phyloP scores from a whole-genome alignment of 352 stramenopile species.

The Phytophthora aleatoria region DNA sequence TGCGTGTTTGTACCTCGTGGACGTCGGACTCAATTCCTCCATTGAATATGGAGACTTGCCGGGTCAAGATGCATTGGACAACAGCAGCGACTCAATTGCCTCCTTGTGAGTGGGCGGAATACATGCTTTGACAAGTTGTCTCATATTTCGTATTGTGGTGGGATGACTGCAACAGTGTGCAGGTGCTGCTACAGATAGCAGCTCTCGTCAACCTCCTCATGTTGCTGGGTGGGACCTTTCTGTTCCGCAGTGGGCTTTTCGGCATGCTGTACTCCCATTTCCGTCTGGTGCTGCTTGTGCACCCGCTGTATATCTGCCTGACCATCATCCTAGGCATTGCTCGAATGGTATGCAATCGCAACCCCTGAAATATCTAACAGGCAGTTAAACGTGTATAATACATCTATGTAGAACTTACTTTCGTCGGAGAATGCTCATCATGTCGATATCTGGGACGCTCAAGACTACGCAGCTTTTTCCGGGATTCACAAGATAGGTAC shows the following conservation, averaged over 20 bases:
- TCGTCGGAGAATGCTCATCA: slow-evolving; percentile 35
- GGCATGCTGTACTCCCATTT: slow-evolving; percentile 64
- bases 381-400: neutral
- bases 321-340: slow-evolving; percentile 48
- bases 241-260: slow-evolving; percentile 76
- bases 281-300: slow-evolving; percentile 45
- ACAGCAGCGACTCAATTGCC: slow-evolving; percentile 49
- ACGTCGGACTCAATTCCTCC: slow-evolving; percentile 63
- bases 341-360: slow-evolving; percentile 40
- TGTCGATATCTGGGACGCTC: slow-evolving; percentile 49
- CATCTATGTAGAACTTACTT: slow-evolving; percentile 39
- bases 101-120: slow-evolving; percentile 46
- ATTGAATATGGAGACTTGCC: slow-evolving; percentile 67
- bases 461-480: slow-evolving; percentile 49
- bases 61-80: slow-evolving; percentile 31
- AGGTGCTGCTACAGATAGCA: slow-evolving; percentile 70
- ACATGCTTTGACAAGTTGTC: neutral
- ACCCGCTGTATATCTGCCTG: slow-evolving; percentile 53
- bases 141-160: neutral
- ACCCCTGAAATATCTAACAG: neutral
- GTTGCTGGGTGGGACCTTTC: slow-evolving; percentile 64
- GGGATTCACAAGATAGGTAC: slow-evolving; percentile 62
- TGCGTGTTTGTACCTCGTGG: slow-evolving; percentile 49
- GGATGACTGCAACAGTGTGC: slow-evolving; percentile 38
- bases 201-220: slow-evolving; percentile 60